These are phyloP conservation scores for Ceratocystis alfenasii DNA, from an alignment of 2,329 filamentous ascomycete species.

Conservation along the genomic window DNA sequence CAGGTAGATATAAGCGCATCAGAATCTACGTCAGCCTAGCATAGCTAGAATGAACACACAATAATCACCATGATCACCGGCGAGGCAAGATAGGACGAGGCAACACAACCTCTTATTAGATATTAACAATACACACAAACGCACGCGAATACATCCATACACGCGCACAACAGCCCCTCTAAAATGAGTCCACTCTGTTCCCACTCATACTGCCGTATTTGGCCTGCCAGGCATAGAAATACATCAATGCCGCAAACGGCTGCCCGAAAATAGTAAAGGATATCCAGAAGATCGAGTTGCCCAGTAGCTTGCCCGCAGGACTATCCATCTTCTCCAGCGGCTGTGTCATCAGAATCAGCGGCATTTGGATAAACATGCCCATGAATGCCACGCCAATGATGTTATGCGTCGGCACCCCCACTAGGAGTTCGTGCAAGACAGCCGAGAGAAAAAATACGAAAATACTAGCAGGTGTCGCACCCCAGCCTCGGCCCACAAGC, in stretches of 20 bases:
- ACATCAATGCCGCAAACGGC: constrained; percentile 79
- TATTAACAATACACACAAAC: neutral
- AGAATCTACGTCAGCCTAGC: no score
- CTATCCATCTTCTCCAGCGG: constrained; percentile 68
- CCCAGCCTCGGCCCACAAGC: constrained; percentile 73
- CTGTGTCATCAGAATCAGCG: constrained; percentile 70
- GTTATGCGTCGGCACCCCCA: constrained; percentile 90
- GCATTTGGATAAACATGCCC: constrained; percentile 89
- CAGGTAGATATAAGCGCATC: no score
- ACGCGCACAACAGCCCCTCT: neutral
- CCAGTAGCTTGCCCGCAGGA: constrained; percentile 63
- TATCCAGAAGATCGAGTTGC: constrained; percentile 93
- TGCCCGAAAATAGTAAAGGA: constrained; percentile 93
- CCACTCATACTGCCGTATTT: constrained; percentile 79
- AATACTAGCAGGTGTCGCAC: constrained; percentile 55
- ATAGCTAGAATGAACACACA: no score
- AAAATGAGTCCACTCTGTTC: constrained; percentile 25
- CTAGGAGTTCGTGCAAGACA: constrained; percentile 78
- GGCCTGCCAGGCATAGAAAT: constrained; percentile 97
- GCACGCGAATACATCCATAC: neutral
- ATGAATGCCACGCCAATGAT: constrained; percentile 84
- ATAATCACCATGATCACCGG: no score
- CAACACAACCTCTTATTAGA: neutral
- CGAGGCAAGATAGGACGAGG: neutral
- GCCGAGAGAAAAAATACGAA: constrained; percentile 83